phyloP scores from a whole-genome alignment of 2,329 filamentous ascomycete species.

The Fusarium secorum region DNA sequence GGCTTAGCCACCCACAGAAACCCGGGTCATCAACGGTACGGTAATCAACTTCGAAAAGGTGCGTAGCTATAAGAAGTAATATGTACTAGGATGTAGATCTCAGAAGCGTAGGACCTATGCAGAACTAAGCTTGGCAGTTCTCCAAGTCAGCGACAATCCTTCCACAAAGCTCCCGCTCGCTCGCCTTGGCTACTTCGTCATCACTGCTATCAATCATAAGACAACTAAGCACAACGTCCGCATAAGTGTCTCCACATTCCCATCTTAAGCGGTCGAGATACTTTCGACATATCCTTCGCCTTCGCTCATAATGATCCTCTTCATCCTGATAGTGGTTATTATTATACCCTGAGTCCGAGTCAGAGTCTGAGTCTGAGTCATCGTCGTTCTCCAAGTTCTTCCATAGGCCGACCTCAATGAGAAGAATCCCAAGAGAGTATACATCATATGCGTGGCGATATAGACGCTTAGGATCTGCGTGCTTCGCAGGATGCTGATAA shows the following conservation, averaged over 20 bases:
- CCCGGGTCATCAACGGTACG: no score
- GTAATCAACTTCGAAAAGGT: no score
- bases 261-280: not conserved
- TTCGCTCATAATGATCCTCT: not conserved
- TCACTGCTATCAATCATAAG: not conserved
- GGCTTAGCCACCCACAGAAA: no score
- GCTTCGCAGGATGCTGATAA: not conserved
- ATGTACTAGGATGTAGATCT: no score
- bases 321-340: accelerated
- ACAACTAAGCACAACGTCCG: not conserved
- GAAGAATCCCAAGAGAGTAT: not conserved
- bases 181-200: not conserved
- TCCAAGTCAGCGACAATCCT: not conserved
- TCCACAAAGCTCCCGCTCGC: not conserved
- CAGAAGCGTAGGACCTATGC: no score
- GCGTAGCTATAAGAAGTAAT: no score
- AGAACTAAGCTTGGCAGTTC: not conserved
- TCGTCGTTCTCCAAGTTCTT: not conserved
- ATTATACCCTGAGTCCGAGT: not conserved
- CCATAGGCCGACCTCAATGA: not conserved
- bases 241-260: not conserved
- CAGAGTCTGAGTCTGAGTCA: not conserved
- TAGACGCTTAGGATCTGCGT: not conserved
- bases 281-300: not conserved
- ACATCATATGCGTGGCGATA: not conserved